Conservation (phyloP, 2,329 filamentous ascomycete species). For the Chrysosporium queenslandicum region DNA sequence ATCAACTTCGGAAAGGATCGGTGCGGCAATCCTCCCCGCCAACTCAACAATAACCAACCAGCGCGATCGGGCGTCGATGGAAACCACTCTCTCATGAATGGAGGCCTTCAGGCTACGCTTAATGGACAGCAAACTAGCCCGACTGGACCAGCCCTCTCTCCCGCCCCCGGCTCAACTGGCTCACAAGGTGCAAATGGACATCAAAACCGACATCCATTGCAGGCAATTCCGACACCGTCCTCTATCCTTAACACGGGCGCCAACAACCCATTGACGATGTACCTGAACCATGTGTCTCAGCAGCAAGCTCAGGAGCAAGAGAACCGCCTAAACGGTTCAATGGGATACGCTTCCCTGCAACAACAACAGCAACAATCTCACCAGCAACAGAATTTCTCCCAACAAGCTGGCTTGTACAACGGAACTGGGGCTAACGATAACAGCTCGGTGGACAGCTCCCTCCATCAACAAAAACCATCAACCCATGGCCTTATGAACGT, state of each 20-base stretch:
- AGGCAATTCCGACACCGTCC: conserved; percentile 52
- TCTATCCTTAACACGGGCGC: conserved; percentile 66
- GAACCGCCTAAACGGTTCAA: conserved; percentile 35
- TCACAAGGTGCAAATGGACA: conserved; percentile 43
- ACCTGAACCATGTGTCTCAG: conserved; percentile 64
- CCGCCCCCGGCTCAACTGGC: conserved; percentile 46
- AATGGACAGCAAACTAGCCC: conserved; percentile 52
- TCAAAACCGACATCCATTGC: conserved; percentile 47
- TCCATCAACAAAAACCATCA: conserved; percentile 51
- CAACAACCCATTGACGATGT: conserved; percentile 88
- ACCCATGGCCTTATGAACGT: conserved; percentile 51
- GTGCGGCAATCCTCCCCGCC: conserved; percentile 89
- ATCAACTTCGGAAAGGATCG: conserved; percentile 99
- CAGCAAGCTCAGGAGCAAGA: conserved; percentile 58
- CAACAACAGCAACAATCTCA: conserved; percentile 55
- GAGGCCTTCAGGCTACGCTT: conserved; percentile 43
- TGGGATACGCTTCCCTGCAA: conserved; percentile 37
- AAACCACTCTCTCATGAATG: conserved; percentile 49
- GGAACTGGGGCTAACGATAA: conserved; percentile 57
- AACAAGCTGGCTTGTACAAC: conserved; percentile 73
- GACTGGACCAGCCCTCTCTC: conserved; percentile 45
- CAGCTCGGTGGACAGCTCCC: conserved; percentile 39
- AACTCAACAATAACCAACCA: conserved; percentile 59
- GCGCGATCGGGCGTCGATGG: conserved; percentile 53
- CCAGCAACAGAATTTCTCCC: conserved; percentile 49